Conservation (phyloP, 2,329 filamentous ascomycete species). For the Thielaviopsis musarum region DNA sequence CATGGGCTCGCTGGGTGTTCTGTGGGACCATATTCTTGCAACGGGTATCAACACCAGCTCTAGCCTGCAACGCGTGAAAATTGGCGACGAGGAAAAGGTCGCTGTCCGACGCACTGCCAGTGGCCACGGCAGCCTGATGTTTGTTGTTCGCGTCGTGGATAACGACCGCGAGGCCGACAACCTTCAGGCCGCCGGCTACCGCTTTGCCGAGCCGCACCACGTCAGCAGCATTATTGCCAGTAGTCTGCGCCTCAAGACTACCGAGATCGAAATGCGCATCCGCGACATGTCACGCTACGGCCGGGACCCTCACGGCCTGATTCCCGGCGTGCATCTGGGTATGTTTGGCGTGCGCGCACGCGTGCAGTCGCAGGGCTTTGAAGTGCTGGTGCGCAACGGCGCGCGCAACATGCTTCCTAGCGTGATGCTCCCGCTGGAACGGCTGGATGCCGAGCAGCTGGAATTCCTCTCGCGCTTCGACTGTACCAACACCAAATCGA, state of each 20-base stretch:
- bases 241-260: slow-evolving; percentile 55
- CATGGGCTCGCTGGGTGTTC: slow-evolving; percentile 45
- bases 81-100: slow-evolving; percentile 26
- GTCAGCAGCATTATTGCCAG: slow-evolving; percentile 52
- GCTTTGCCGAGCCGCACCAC: slow-evolving; percentile 56
- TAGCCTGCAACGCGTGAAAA: background rate
- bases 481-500: slow-evolving; percentile 23
- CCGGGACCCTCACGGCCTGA: slow-evolving; percentile 27
- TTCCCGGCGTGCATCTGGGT: slow-evolving; percentile 38
- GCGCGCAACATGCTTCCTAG: slow-evolving; percentile 44
- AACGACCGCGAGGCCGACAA: slow-evolving; percentile 25
- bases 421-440: slow-evolving; percentile 33
- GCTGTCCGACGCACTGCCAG: slow-evolving; percentile 15
- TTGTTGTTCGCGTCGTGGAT: slow-evolving; percentile 56
- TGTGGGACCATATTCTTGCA: slow-evolving; percentile 61
- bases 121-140: slow-evolving; percentile 52
- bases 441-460: slow-evolving; percentile 37
- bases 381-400: slow-evolving; percentile 41
- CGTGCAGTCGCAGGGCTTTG: slow-evolving; percentile 38
- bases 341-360: slow-evolving; percentile 40
- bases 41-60: slow-evolving; percentile 23
- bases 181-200: slow-evolving; percentile 55
- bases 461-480: slow-evolving; percentile 36
- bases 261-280: slow-evolving; percentile 44
- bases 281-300: slow-evolving; percentile 46